Evolutionary conservation across 2,329 filamentous ascomycete species (phyloP).

Genomic region (Hirsutella rhossiliensis): DNA sequence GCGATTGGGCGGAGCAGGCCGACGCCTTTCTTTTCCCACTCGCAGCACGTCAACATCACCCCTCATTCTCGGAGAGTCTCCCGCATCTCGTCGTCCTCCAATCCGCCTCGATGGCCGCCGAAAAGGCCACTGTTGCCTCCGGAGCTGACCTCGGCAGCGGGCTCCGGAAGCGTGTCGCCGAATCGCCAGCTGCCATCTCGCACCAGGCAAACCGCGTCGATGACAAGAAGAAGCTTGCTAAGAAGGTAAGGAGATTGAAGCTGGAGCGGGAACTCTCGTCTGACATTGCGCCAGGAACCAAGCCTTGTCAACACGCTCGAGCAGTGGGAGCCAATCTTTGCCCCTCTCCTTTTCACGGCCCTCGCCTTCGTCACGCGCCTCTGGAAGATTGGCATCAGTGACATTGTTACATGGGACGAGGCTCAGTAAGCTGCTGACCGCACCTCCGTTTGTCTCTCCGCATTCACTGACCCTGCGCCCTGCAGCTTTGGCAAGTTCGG

Average conservation of each 20-base stretch:
- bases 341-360: slow-evolving; percentile 47
- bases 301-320: slow-evolving; percentile 50
- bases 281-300: slow-evolving; percentile 28
- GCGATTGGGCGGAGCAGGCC: neutral
- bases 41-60: slow-evolving; percentile 1
- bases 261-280: neutral
- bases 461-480: slow-evolving; percentile 2
- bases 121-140: slow-evolving; percentile 43
- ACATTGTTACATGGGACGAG: slow-evolving; percentile 57
- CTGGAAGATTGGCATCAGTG: slow-evolving; percentile 57
- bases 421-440: slow-evolving; percentile 41
- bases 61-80: neutral
- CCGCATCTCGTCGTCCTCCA: slow-evolving; percentile 1
- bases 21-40: slow-evolving; percentile 7
- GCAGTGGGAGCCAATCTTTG: slow-evolving; percentile 51
- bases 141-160: slow-evolving; percentile 47
- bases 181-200: slow-evolving; percentile 20
- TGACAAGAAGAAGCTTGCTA: slow-evolving; percentile 46
- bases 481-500: slow-evolving; percentile 88
- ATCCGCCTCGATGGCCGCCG: slow-evolving; percentile 34
- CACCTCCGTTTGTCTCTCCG: neutral
- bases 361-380: slow-evolving; percentile 55
- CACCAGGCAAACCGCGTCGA: slow-evolving; percentile 29
- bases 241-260: slow-evolving; percentile 32
- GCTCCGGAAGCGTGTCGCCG: slow-evolving; percentile 39